Evolutionary conservation across 768 basidiomycete species (phyloP).

Genomic region (Leucocoprinus leucothites): DNA sequence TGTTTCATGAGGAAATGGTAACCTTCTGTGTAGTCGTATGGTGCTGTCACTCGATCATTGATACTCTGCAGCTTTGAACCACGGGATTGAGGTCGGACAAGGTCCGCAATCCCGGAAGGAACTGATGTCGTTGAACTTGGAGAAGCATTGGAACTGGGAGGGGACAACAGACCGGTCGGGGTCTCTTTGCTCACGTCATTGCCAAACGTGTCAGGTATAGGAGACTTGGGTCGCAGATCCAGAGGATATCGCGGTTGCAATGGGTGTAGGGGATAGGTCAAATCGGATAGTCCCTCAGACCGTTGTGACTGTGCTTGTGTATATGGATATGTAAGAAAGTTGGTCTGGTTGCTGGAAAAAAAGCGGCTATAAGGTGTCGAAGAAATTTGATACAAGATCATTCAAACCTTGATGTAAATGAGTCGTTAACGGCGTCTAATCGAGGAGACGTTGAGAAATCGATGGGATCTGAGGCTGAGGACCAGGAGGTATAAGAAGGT

Average conservation of each 20-base stretch:
- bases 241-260: slow-evolving; percentile 53
- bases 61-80: slow-evolving; percentile 51
- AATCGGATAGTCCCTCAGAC: slow-evolving; percentile 35
- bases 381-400: slow-evolving; percentile 32
- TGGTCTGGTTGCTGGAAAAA: slow-evolving; percentile 31
- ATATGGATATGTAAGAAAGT: slow-evolving; percentile 48
- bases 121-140: slow-evolving; percentile 38
- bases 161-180: slow-evolving; percentile 32
- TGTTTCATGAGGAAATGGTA: slow-evolving; percentile 98
- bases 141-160: slow-evolving; percentile 37
- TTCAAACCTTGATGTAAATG: slow-evolving; percentile 30
- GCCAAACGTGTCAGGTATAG: slow-evolving; percentile 31
- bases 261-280: slow-evolving; percentile 41
- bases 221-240: slow-evolving; percentile 38
- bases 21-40: slow-evolving; percentile 94
- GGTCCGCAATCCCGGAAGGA: slow-evolving; percentile 34
- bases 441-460: slow-evolving; percentile 35
- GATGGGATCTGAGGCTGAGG: slow-evolving; percentile 35
- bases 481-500: slow-evolving; percentile 38
- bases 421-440: slow-evolving; percentile 22
- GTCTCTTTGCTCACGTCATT: slow-evolving; percentile 26
- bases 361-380: slow-evolving; percentile 30
- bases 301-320: slow-evolving; percentile 31
- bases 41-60: slow-evolving; percentile 64
- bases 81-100: slow-evolving; percentile 24